phyloP scores from a whole-genome alignment of 2,329 filamentous ascomycete species.

The Trichoderma arundinaceum region DNA sequence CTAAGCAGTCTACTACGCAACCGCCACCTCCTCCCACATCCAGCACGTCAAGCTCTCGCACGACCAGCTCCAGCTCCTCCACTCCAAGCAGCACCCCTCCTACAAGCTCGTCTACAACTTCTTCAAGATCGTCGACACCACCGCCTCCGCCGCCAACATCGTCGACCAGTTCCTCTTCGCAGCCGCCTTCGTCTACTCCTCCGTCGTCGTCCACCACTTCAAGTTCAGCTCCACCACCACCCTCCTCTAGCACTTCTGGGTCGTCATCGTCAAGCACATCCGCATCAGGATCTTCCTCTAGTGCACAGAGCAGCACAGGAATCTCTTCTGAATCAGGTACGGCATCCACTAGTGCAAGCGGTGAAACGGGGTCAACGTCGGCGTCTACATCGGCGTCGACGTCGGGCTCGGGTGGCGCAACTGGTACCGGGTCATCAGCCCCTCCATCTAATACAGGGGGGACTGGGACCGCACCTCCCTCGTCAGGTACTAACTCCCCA shows the following conservation, averaged over 20 bases:
- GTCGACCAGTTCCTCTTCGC: conserved; percentile 4
- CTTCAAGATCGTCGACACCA: conserved; percentile 8
- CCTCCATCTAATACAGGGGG: conserved; percentile 3
- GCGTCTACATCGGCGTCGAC: conserved; percentile 10
- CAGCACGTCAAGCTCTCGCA: background rate
- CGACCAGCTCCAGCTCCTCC: background rate
- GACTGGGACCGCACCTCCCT: conserved; percentile 5
- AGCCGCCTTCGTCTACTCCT: background rate
- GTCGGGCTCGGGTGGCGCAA: conserved; percentile 13
- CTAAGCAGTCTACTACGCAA: conserved; percentile 6
- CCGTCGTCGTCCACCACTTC: background rate
- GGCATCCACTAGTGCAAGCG: conserved; percentile 10
- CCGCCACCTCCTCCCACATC: conserved; percentile 16
- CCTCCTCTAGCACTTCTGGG: background rate
- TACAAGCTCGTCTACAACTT: background rate
- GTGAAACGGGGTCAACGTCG: conserved; percentile 18
- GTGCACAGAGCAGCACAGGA: background rate
- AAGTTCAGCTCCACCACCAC: background rate
- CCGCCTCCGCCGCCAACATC: background rate
- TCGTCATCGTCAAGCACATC: conserved; percentile 1
- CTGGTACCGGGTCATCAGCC: conserved; percentile 11
- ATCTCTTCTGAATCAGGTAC: conserved; percentile 23
- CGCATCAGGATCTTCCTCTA: background rate
- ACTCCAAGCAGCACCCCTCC: background rate
- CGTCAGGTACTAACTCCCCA: conserved; percentile 18